These are phyloP conservation scores for Fraxinus excelsior DNA, from an alignment of 257 asterid genomes.

Conservation along the genomic window DNA sequence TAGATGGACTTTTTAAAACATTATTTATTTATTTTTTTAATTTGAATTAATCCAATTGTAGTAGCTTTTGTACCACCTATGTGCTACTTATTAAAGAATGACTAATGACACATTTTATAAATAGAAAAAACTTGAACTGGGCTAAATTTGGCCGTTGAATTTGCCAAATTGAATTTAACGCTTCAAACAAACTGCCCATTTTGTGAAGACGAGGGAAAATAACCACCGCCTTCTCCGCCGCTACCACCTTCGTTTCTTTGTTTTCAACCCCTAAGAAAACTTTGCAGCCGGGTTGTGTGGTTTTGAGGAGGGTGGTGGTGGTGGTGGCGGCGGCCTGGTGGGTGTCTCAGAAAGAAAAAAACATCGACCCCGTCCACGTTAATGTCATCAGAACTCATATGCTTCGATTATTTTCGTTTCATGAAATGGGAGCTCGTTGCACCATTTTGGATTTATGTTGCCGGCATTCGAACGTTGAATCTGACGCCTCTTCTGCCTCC, in stretches of 20 bases:
- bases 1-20: too few relatives aligned
- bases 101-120: too few relatives aligned
- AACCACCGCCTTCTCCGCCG: not conserved
- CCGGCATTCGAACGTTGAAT: slow-evolving; percentile 40
- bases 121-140: too few relatives aligned
- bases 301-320: not conserved
- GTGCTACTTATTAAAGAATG: too few relatives aligned
- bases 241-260: not conserved
- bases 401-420: not conserved
- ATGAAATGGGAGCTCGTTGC: slow-evolving; percentile 51
- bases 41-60: too few relatives aligned
- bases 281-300: not conserved
- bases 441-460: slow-evolving; percentile 43
- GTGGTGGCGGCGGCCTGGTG: not conserved
- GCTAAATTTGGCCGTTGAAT: too few relatives aligned
- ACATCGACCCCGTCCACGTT: not conserved
- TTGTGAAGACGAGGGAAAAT: not conserved
- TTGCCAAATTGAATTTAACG: not conserved
- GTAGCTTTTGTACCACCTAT: too few relatives aligned
- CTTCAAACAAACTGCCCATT: not conserved
- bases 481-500: slow-evolving; percentile 38
- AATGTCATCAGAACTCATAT: not conserved
- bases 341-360: not conserved
- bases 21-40: too few relatives aligned
- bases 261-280: not conserved